Conservation (phyloP, 345 rosid genomes). For the Gossypium stocksii region DNA sequence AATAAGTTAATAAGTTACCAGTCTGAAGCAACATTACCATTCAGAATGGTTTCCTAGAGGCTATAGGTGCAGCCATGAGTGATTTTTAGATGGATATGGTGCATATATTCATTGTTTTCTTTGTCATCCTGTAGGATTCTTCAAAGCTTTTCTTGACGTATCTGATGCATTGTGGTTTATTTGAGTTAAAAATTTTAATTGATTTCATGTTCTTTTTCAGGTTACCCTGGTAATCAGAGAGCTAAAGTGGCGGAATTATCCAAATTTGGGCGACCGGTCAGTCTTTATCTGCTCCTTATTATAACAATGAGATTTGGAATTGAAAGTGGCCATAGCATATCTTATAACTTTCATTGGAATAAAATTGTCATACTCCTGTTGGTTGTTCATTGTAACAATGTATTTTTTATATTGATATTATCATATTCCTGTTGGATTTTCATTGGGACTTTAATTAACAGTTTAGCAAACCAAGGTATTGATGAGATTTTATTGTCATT, state of each 20-base stretch:
- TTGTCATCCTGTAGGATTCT: neutral
- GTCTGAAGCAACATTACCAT: neutral
- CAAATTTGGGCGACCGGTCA: slow-evolving; percentile 86
- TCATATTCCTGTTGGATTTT: neutral
- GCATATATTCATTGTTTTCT: neutral
- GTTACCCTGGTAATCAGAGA: slow-evolving; percentile 73
- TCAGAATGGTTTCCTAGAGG: neutral
- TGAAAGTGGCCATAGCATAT: neutral
- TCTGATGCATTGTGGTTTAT: neutral
- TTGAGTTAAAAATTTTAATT: slow-evolving; percentile 10
- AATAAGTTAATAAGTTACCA: neutral
- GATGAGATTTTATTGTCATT: neutral
- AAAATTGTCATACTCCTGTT: neutral
- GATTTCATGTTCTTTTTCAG: slow-evolving; percentile 27
- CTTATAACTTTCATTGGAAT: neutral
- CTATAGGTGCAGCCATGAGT: neutral
- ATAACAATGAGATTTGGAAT: neutral
- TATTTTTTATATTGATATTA: neutral
- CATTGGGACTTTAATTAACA: neutral
- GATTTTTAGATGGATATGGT: neutral
- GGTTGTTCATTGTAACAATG: neutral
- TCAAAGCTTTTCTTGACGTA: neutral
- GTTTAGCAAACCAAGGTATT: neutral
- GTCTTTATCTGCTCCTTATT: slow-evolving; percentile 23
- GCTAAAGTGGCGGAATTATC: slow-evolving; percentile 81